phyloP scores from a whole-genome alignment of 2,329 filamentous ascomycete genomes.

The Cercospora sp. region DNA sequence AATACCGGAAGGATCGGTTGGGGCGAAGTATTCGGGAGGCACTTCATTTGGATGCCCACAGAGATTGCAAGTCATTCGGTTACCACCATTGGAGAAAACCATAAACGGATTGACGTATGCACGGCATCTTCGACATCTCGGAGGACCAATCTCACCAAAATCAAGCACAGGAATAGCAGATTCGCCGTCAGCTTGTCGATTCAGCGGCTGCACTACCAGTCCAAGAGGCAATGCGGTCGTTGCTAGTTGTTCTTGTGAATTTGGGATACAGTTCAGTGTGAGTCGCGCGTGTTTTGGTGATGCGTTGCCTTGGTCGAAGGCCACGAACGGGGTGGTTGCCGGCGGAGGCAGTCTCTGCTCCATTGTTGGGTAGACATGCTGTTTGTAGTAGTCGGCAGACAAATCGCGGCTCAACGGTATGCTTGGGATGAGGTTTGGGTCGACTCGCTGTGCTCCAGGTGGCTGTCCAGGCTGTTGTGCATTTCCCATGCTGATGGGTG shows the following conservation, averaged over 20 bases:
- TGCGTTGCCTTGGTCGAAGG: slow-evolving; percentile 94
- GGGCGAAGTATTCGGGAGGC: slow-evolving; percentile 85
- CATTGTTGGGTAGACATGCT: slow-evolving; percentile 90
- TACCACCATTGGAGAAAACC: slow-evolving; percentile 91
- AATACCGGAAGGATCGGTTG: slow-evolving; percentile 81
- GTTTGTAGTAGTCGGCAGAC: slow-evolving; percentile 79
- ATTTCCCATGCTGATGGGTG: slow-evolving; percentile 35
- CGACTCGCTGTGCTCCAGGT: slow-evolving; percentile 66
- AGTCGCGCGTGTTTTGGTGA: slow-evolving; percentile 92
- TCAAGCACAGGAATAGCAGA: slow-evolving; percentile 86
- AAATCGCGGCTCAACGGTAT: slow-evolving; percentile 81
- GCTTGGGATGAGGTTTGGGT: slow-evolving; percentile 90
- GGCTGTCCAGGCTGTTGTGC: slow-evolving; percentile 30
- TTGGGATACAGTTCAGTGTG: slow-evolving; percentile 90
- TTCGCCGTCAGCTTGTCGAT: slow-evolving; percentile 79
- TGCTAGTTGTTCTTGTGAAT: slow-evolving; percentile 73
- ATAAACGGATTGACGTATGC: slow-evolving; percentile 99
- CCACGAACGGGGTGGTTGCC: slow-evolving; percentile 82
- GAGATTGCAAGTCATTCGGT: slow-evolving; percentile 97
- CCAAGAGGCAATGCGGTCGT: slow-evolving; percentile 84
- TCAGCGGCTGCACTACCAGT: slow-evolving; percentile 84
- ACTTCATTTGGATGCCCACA: slow-evolving; percentile 98
- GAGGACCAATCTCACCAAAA: slow-evolving; percentile 88
- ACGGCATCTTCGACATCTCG: slow-evolving; percentile 86
- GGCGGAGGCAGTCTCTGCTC: slow-evolving; percentile 91